These are phyloP conservation scores for Drosera spatulata DNA, from an alignment of 179 eudicot species.

Conservation along the genomic window DNA sequence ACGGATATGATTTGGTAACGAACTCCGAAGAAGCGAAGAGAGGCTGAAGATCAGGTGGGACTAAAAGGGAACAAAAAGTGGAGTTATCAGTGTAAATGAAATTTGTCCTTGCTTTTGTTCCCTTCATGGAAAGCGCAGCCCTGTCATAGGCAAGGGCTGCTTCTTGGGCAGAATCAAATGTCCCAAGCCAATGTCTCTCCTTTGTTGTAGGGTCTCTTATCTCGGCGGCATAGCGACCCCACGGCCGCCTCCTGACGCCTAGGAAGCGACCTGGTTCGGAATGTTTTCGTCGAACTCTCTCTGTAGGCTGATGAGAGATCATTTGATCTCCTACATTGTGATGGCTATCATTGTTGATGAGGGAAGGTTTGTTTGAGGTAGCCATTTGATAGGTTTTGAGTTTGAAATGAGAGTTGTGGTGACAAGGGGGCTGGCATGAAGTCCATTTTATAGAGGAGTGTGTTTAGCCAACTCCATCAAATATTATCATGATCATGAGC, in stretches of 20 bases:
- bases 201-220: slow-evolving; percentile 82
- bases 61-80: slow-evolving; percentile 23
- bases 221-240: slow-evolving; percentile 89
- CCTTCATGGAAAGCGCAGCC: slow-evolving; percentile 84
- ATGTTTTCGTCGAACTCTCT: slow-evolving; percentile 40
- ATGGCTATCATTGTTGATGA: no score
- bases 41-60: slow-evolving; percentile 28
- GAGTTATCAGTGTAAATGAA: slow-evolving; percentile 43
- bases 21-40: slow-evolving; percentile 16
- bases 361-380: no score
- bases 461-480: no score
- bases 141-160: slow-evolving; percentile 93
- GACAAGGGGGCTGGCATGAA: no score
- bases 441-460: no score
- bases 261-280: slow-evolving; percentile 66
- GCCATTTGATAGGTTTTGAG: no score
- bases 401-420: no score
- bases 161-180: slow-evolving; percentile 90
- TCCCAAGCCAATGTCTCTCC: slow-evolving; percentile 90
- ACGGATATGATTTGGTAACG: slow-evolving; percentile 10
- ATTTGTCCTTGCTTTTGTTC: slow-evolving; percentile 76
- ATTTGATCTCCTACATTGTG: no score
- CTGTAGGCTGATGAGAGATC: not conserved
- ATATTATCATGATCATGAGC: no score
- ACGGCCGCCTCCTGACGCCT: slow-evolving; percentile 69